Conservation (phyloP, 2,329 filamentous ascomycete species). For the Ambrosiella beaveri region DNA sequence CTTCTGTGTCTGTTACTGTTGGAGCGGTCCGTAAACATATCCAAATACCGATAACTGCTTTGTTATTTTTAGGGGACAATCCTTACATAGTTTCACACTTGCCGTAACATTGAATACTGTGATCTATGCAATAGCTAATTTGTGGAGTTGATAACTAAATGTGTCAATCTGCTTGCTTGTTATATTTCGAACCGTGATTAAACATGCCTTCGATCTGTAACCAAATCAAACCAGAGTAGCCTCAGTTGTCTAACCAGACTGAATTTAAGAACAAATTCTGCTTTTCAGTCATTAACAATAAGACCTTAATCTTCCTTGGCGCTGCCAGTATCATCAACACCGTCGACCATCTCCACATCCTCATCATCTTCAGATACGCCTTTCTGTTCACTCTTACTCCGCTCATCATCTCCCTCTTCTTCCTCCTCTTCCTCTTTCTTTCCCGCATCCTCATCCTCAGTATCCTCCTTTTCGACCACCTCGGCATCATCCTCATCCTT, state of each 20-base stretch:
- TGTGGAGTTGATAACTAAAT: no score
- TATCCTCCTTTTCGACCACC: constrained; percentile 2
- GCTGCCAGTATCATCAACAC: constrained; percentile 3
- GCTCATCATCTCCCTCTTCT: constrained; percentile 4
- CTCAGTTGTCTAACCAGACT: background rate
- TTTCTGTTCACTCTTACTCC: constrained; percentile 7
- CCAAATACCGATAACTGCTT: no score
- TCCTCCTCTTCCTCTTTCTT: constrained; percentile 2
- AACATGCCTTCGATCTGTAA: no score
- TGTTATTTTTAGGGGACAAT: no score
- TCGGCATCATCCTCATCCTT: constrained; percentile 5
- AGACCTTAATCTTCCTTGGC: constrained; percentile 7
- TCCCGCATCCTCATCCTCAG: constrained; percentile 1
- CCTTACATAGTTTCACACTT: no score
- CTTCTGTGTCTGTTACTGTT: no score
- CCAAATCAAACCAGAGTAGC: no score
- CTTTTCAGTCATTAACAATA: background rate
- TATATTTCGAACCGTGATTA: no score
- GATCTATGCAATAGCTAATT: no score
- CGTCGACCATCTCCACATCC: constrained; percentile 10
- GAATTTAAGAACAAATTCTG: background rate
- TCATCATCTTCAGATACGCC: constrained; percentile 10
- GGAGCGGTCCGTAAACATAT: no score
- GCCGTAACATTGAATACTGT: no score
- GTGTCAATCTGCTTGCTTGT: no score